Evolutionary conservation across 2,329 filamentous ascomycete species (phyloP).

Genomic region (Ascochyta rabiei): DNA sequence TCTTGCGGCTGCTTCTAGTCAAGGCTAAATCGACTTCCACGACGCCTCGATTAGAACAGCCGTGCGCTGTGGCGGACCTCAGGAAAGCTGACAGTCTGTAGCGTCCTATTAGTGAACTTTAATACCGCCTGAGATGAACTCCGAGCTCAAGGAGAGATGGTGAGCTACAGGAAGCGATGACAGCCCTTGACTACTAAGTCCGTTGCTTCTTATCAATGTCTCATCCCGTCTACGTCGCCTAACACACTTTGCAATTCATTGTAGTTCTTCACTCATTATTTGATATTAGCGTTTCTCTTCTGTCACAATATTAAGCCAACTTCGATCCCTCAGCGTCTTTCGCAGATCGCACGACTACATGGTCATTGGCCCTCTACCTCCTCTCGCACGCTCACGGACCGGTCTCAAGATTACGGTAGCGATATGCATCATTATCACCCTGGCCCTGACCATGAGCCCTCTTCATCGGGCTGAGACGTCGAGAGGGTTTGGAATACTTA

Average conservation of each 20-base stretch:
- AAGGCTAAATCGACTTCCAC: too few relatives aligned
- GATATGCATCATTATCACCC: conserved; percentile 1
- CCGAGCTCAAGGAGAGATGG: neutral
- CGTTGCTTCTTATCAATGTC: neutral
- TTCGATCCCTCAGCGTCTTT: conserved; percentile 6
- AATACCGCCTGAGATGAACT: too few relatives aligned
- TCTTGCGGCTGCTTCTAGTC: too few relatives aligned
- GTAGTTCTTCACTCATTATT: neutral
- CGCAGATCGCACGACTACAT: conserved; percentile 13
- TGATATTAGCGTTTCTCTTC: neutral
- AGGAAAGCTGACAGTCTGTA: too few relatives aligned
- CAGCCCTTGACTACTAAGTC: neutral
- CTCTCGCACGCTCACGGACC: conserved; percentile 10
- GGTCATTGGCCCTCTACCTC: conserved; percentile 1
- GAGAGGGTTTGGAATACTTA: conserved; percentile 1
- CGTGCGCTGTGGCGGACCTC: too few relatives aligned
- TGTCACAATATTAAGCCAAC: conserved; percentile 1
- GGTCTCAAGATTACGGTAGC: conserved; percentile 9
- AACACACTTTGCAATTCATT: neutral
- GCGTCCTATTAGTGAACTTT: too few relatives aligned
- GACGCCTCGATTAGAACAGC: too few relatives aligned
- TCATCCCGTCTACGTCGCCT: neutral
- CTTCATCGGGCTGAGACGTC: neutral
- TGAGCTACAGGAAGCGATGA: neutral
- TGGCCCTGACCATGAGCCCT: conserved; percentile 3